Percentiles rank a stretch among this genome's conserved stretches.
phyloP scores from a whole-genome alignment of 2,329 filamentous ascomycete species.

The Colletotrichum brevisporum region DNA sequence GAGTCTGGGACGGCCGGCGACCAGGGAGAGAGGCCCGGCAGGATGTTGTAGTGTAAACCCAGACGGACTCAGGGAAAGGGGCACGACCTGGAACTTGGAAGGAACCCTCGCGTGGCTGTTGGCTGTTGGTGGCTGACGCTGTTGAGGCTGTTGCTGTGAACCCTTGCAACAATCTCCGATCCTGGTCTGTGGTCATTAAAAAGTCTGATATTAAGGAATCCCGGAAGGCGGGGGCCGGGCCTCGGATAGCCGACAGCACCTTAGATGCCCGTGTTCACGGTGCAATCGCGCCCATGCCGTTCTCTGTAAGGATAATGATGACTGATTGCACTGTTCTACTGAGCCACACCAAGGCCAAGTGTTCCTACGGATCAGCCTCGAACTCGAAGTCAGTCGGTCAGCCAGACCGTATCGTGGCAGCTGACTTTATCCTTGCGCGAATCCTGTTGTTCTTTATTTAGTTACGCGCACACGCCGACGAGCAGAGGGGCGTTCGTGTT shows the following conservation, averaged over 20 bases:
- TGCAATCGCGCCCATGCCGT: too few species aligned
- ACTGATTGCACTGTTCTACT: too few species aligned
- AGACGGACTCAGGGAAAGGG: background rate
- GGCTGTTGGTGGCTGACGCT: conserved; percentile 4
- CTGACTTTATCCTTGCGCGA: background rate
- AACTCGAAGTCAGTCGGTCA: too few species aligned
- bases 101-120: conserved; percentile 13
- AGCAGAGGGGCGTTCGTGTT: too few species aligned
- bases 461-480: conserved; percentile 1
- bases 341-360: too few species aligned
- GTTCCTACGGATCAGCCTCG: too few species aligned
- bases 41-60: background rate
- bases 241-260: background rate
- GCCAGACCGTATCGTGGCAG: background rate
- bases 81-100: too few species aligned
- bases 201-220: conserved; percentile 28
- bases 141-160: conserved; percentile 10
- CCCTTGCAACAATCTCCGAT: conserved; percentile 34
- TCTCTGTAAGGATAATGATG: too few species aligned
- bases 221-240: conserved; percentile 13
- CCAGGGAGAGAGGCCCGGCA: conserved; percentile 1
- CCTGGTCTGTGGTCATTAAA: conserved; percentile 35
- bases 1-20: background rate
- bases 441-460: conserved; percentile 5
- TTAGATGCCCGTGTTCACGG: background rate